Percentiles rank a stretch among this genome's conserved stretches.
Evolutionary conservation across 306 rosid genomes (phyloP).

Genomic region (Heteromeles arbutifolia): DNA sequence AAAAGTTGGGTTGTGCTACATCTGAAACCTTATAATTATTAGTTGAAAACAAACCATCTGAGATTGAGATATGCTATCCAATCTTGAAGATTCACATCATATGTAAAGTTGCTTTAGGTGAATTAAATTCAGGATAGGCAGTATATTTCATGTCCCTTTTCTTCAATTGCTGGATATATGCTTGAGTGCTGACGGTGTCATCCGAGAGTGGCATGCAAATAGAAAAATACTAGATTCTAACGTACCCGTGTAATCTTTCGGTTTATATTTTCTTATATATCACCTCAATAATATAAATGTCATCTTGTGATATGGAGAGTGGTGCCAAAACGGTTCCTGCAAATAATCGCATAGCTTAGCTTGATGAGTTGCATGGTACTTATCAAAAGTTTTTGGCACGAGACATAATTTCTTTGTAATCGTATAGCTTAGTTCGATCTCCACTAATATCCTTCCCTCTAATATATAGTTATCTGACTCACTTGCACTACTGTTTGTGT

Average conservation of each 20-base stretch:
- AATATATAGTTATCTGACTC: too few relatives aligned
- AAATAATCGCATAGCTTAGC: too few relatives aligned
- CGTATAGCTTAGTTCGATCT: too few relatives aligned
- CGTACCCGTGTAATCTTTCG: not conserved
- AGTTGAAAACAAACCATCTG: not conserved
- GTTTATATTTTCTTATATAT: too few relatives aligned
- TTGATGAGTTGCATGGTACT: too few relatives aligned
- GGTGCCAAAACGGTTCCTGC: not conserved
- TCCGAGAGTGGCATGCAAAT: not conserved
- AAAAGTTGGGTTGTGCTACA: not conserved
- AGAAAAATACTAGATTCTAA: not conserved
- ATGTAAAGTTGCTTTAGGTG: not conserved
- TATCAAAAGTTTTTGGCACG: too few relatives aligned
- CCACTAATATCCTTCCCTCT: too few relatives aligned
- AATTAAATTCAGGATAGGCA: not conserved
- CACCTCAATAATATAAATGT: too few relatives aligned
- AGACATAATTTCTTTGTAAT: too few relatives aligned
- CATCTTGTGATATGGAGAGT: not conserved
- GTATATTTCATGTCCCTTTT: not conserved
- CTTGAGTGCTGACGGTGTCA: not conserved
- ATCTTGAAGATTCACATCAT: not conserved
- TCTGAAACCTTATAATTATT: not conserved
- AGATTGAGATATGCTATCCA: not conserved
- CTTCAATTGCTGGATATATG: not conserved
- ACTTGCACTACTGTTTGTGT: too few relatives aligned